phyloP scores from a whole-genome alignment of 768 basidiomycete genomes.

The Termitomyces sp. region DNA sequence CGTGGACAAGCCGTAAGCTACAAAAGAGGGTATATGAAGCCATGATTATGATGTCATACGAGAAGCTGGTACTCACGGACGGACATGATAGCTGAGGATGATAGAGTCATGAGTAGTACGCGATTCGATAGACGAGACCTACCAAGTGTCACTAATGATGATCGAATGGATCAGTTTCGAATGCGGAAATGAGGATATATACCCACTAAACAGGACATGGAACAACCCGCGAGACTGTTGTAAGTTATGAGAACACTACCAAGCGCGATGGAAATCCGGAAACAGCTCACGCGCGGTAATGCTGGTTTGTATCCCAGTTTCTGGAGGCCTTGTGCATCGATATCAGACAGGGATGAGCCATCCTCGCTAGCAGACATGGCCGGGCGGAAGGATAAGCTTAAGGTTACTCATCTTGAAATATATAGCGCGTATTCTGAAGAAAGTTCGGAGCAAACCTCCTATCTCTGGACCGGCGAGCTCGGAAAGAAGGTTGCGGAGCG shows the following conservation, averaged over 20 bases:
- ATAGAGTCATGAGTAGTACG: constrained; percentile 1
- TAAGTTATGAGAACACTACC: not conserved
- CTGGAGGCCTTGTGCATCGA: constrained; percentile 34
- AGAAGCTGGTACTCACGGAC: constrained; percentile 43
- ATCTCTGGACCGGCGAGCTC: not conserved
- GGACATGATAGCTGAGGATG: constrained; percentile 50
- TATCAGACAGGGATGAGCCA: not conserved
- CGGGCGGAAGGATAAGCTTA: not conserved
- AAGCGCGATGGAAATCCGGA: not conserved
- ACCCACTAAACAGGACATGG: constrained; percentile 56
- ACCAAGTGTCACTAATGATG: constrained; percentile 46
- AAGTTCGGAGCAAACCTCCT: not conserved
- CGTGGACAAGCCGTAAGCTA: constrained; percentile 53
- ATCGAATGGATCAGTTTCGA: not conserved
- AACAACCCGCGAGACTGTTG: constrained; percentile 45
- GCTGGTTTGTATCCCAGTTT: constrained; percentile 56
- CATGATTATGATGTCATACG: not conserved
- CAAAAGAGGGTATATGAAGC: not conserved
- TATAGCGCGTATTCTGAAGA: too few relatives aligned
- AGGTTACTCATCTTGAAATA: not conserved
- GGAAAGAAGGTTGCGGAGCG: not conserved
- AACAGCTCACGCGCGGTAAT: constrained; percentile 40
- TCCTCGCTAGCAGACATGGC: constrained; percentile 6
- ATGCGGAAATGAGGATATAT: not conserved
- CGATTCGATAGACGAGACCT: constrained; percentile 6